Evolutionary conservation across 106 monocot genomes (phyloP).

Genomic region (Acorus gramineus): DNA sequence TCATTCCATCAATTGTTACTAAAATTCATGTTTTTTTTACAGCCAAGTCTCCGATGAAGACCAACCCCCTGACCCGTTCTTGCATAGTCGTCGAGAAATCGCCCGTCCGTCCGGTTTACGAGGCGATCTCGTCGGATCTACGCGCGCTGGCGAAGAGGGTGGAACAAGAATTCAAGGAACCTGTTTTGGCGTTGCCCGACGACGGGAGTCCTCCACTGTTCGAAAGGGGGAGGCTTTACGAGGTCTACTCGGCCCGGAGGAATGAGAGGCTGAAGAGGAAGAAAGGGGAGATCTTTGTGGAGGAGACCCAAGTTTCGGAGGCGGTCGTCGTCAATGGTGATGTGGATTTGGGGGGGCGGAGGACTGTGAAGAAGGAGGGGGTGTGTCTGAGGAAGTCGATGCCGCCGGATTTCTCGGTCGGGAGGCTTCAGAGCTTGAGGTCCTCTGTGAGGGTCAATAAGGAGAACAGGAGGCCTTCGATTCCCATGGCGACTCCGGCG

Average conservation of each 20-base stretch:
- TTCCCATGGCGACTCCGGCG: too few species aligned
- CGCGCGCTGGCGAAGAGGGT: slow-evolving; percentile 15
- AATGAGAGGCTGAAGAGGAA: slow-evolving; percentile 62
- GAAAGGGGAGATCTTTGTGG: slow-evolving; percentile 11
- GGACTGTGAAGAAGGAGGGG: slow-evolving; percentile 11
- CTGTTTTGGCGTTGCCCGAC: too few species aligned
- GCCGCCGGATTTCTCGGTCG: slow-evolving; percentile 28
- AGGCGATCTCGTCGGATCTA: slow-evolving; percentile 23
- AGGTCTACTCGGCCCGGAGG: slow-evolving; percentile 45
- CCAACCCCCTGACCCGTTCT: slow-evolving; percentile 8
- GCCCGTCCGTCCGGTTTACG: slow-evolving; percentile 4
- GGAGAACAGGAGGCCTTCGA: slow-evolving; percentile 29
- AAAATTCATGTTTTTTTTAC: not conserved
- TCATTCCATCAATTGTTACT: not conserved
- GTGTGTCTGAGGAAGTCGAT: slow-evolving; percentile 26
- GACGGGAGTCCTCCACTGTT: slow-evolving; percentile 13
- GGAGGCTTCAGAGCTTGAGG: slow-evolving; percentile 16
- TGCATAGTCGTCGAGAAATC: slow-evolving; percentile 7
- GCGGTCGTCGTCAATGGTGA: slow-evolving; percentile 13
- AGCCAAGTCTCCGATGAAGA: slow-evolving; percentile 6
- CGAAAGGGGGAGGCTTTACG: slow-evolving; percentile 54
- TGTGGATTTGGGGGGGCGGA: slow-evolving; percentile 35
- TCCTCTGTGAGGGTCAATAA: slow-evolving; percentile 36
- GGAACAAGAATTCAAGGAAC: not conserved
- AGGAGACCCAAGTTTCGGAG: slow-evolving; percentile 20